Conservation (phyloP, 176 grass and related monocot genomes). For the Triticum dicoccoides region DNA sequence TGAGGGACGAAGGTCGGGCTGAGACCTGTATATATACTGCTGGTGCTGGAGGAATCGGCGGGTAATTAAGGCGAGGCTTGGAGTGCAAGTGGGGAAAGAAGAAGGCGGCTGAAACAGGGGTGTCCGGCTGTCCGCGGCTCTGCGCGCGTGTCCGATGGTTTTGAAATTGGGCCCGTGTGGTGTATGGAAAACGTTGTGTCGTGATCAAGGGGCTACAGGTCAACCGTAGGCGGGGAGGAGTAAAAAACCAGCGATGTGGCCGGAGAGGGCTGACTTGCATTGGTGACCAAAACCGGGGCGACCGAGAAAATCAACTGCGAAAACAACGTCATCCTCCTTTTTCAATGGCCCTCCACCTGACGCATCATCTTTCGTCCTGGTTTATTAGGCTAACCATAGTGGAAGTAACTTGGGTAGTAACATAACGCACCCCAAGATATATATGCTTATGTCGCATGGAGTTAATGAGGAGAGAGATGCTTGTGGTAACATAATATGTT, state of each 20-base stretch:
- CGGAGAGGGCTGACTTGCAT: not conserved
- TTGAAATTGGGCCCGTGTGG: not conserved
- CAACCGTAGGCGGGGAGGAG: not conserved
- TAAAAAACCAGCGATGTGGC: not conserved
- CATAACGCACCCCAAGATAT: no score
- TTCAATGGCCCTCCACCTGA: no score
- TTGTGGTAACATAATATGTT: no score
- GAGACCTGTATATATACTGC: slow-evolving; percentile 15
- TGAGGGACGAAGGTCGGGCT: not conserved
- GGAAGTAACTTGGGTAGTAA: no score
- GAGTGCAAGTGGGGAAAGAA: slow-evolving; percentile 9
- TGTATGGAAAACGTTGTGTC: not conserved
- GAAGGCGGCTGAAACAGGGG: no score
- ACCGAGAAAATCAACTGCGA: not conserved
- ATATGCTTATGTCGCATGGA: no score
- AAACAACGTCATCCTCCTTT: no score
- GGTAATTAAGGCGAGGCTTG: not conserved
- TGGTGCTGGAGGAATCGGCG: not conserved
- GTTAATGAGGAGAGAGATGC: no score
- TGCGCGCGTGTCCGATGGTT: not conserved
- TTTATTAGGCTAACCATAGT: no score
- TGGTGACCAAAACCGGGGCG: not conserved
- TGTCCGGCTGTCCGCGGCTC: not conserved
- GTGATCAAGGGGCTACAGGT: not conserved
- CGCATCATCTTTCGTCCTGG: no score